phyloP scores from a whole-genome alignment of 148 eudicot genomes.

The Pouteria glomerata region DNA sequence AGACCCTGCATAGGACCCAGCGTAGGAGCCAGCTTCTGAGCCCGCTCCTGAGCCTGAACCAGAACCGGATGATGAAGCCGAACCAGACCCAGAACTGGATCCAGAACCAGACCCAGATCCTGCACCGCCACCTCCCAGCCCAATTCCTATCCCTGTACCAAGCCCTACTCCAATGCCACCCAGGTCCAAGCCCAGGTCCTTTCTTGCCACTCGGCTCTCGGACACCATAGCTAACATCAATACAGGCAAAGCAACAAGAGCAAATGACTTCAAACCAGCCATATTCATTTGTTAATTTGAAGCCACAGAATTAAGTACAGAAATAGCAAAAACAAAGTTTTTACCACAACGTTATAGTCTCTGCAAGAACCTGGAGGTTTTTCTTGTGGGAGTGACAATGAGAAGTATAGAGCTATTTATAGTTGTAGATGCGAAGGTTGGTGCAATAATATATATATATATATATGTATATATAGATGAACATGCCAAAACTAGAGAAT shows the following conservation, averaged over 20 bases:
- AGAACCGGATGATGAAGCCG: slow-evolving; percentile 24
- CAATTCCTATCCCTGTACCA: slow-evolving; percentile 22
- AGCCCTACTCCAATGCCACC: slow-evolving; percentile 23
- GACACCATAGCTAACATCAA: neutral
- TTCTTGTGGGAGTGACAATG: neutral
- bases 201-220: slow-evolving; percentile 23
- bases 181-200: slow-evolving; percentile 24
- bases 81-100: slow-evolving; percentile 36
- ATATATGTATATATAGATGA: too few species aligned
- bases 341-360: too few species aligned
- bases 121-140: slow-evolving; percentile 13
- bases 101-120: slow-evolving; percentile 35
- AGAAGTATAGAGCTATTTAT: neutral
- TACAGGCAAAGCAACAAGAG: slow-evolving; percentile 13
- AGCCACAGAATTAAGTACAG: neutral
- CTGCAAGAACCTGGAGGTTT: neutral
- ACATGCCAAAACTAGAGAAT: neutral
- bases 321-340: neutral
- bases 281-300: too few species aligned
- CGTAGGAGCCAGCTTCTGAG: slow-evolving; percentile 53
- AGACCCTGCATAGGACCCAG: slow-evolving; percentile 66
- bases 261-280: slow-evolving; percentile 14
- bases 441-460: neutral
- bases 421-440: neutral
- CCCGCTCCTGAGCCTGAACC: slow-evolving; percentile 41